These are phyloP conservation scores for Cladosporium velox DNA, from an alignment of 2,329 filamentous ascomycete genomes.

Conservation along the genomic window DNA sequence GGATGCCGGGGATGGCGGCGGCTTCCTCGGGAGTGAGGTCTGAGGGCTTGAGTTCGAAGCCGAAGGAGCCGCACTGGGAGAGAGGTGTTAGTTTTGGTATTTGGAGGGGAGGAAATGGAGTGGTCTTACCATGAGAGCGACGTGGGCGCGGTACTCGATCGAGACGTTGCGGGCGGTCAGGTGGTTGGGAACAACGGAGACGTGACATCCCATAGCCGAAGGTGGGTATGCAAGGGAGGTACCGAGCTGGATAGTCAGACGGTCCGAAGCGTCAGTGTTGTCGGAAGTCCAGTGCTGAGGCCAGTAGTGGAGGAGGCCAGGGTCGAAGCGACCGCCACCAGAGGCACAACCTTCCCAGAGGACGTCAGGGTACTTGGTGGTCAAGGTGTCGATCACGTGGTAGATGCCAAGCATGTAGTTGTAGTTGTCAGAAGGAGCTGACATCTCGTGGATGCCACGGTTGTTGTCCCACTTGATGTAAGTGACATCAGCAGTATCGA, in stretches of 20 bases:
- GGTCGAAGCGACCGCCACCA: slow-evolving; percentile 65
- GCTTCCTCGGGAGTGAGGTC: slow-evolving; percentile 55
- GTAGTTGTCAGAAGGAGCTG: slow-evolving; percentile 57
- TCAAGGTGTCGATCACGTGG: slow-evolving; percentile 61
- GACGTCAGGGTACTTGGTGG: slow-evolving; percentile 60
- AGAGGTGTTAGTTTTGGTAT: neutral
- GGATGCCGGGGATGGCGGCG: slow-evolving; percentile 55
- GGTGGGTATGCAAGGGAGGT: slow-evolving; percentile 65
- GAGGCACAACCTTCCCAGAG: slow-evolving; percentile 68
- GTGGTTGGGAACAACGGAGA: slow-evolving; percentile 62
- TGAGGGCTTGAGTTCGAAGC: slow-evolving; percentile 62
- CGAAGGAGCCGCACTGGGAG: slow-evolving; percentile 62
- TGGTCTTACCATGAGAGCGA: slow-evolving; percentile 59
- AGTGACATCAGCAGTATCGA: slow-evolving; percentile 55
- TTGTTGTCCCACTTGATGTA: slow-evolving; percentile 73
- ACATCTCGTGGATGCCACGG: slow-evolving; percentile 62
- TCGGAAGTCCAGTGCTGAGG: slow-evolving; percentile 65
- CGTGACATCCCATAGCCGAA: slow-evolving; percentile 66
- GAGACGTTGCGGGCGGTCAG: slow-evolving; percentile 58
- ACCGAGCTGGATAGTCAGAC: slow-evolving; percentile 64
- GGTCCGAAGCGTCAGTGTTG: slow-evolving; percentile 63
- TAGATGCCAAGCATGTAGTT: slow-evolving; percentile 66
- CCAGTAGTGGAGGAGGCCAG: slow-evolving; percentile 39
- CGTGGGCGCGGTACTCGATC: slow-evolving; percentile 63
- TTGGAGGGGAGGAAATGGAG: neutral